These are phyloP conservation scores for Cladosporium sp. DNA, from an alignment of 2,329 filamentous ascomycete species.

Conservation along the genomic window DNA sequence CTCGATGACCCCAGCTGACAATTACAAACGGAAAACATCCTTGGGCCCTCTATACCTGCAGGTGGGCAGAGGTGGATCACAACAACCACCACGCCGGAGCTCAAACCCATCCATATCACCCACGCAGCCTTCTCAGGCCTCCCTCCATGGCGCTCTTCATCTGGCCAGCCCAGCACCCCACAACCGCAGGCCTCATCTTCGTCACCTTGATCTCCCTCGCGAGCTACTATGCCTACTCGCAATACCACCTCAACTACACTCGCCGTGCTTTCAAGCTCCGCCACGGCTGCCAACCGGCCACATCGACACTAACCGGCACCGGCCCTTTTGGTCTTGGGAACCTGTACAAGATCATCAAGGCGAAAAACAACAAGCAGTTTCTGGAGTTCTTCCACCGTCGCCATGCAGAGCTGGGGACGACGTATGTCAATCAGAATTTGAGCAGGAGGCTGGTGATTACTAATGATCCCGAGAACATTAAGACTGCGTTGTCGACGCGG, in stretches of 20 bases:
- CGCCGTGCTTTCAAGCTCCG: slow-evolving; percentile 10
- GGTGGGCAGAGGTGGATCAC: not conserved
- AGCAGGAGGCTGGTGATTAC: slow-evolving; percentile 10
- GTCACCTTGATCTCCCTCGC: not conserved
- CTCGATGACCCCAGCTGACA: not conserved
- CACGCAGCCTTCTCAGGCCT: not conserved
- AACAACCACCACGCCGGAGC: not conserved
- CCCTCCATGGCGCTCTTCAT: not conserved
- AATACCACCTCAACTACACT: not conserved
- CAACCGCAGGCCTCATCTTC: not conserved
- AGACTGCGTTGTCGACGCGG: slow-evolving; percentile 40
- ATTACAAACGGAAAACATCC: not conserved
- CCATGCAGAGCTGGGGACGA: slow-evolving; percentile 1
- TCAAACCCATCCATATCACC: not conserved
- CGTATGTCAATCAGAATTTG: not conserved
- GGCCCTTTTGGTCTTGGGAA: not conserved
- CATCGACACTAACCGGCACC: not conserved
- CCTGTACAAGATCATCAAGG: slow-evolving; percentile 8
- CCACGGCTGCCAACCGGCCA: slow-evolving; percentile 7
- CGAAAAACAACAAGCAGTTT: not conserved
- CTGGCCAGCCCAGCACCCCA: not conserved
- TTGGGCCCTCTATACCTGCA: not conserved
- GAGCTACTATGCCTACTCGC: slow-evolving; percentile 10
- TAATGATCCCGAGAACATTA: slow-evolving; percentile 44
- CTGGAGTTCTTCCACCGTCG: not conserved